Conservation (phyloP, 2,329 filamentous ascomycete genomes). For the Coniochaeta sp. region DNA sequence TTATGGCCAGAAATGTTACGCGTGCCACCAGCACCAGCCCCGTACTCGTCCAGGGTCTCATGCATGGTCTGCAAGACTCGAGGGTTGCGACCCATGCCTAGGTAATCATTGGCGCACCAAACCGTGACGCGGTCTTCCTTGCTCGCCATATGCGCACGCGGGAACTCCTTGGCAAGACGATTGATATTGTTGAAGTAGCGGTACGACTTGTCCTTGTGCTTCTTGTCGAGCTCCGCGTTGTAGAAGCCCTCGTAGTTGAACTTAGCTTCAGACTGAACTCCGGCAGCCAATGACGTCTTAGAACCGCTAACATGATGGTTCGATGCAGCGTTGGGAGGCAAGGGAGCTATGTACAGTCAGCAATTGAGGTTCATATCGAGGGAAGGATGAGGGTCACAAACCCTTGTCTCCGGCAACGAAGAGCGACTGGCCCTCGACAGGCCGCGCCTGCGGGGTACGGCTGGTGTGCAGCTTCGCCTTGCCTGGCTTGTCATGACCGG, state of each 20-base stretch:
- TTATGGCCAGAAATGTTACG: slow-evolving; percentile 98
- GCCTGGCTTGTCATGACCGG: slow-evolving; percentile 41
- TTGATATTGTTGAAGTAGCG: slow-evolving; percentile 99
- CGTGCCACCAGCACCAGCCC: slow-evolving; percentile 89
- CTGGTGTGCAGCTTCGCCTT: slow-evolving; percentile 79
- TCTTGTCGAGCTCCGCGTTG: slow-evolving; percentile 83
- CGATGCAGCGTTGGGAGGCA: slow-evolving; percentile 5
- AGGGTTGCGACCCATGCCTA: slow-evolving; percentile 92
- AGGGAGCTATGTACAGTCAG: slow-evolving; percentile 14
- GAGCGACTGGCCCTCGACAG: slow-evolving; percentile 54
- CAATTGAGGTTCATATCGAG: slow-evolving; percentile 4
- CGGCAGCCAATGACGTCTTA: neutral
- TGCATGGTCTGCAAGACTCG: slow-evolving; percentile 89
- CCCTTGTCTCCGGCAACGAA: slow-evolving; percentile 41
- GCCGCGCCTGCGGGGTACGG: slow-evolving; percentile 66
- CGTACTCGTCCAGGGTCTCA: slow-evolving; percentile 87
- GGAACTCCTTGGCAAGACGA: slow-evolving; percentile 90
- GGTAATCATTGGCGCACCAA: slow-evolving; percentile 98
- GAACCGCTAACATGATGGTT: slow-evolving; percentile 4
- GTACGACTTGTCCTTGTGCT: slow-evolving; percentile 99
- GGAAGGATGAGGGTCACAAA: slow-evolving; percentile 21
- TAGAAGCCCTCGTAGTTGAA: slow-evolving; percentile 95
- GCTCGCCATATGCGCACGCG: slow-evolving; percentile 81
- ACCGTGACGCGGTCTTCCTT: slow-evolving; percentile 85
- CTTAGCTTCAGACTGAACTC: slow-evolving; percentile 27